Evolutionary conservation across 2,329 filamentous ascomycete species (phyloP).

Genomic region (Fusarium veterinarium): DNA sequence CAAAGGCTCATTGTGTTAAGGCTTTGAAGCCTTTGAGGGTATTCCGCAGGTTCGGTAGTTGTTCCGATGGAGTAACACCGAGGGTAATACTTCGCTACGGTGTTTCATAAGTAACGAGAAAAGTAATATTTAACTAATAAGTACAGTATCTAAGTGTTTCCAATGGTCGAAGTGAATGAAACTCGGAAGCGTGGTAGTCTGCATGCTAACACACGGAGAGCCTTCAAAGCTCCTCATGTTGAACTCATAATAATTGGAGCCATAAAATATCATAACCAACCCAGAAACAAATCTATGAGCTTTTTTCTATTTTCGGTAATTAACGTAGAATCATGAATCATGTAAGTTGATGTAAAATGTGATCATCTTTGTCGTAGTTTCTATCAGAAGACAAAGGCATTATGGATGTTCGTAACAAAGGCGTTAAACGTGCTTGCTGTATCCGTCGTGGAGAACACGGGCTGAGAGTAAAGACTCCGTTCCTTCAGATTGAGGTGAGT

Average conservation of each 20-base stretch:
- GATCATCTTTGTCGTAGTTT: slow-evolving; percentile 14
- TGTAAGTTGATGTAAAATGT: slow-evolving; percentile 3
- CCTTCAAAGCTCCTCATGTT: background rate
- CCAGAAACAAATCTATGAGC: slow-evolving; percentile 6
- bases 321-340: slow-evolving; percentile 15
- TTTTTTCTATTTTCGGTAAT: slow-evolving; percentile 24
- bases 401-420: slow-evolving; percentile 7
- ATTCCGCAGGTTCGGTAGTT: background rate
- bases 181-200: background rate
- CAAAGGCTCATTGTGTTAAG: background rate
- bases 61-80: no score
- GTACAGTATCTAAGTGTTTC: background rate
- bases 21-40: background rate
- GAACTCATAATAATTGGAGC: background rate
- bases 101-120: background rate
- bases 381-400: slow-evolving; percentile 11
- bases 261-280: background rate
- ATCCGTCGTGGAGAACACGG: slow-evolving; percentile 27
- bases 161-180: background rate
- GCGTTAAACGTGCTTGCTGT: slow-evolving; percentile 12
- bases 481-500: slow-evolving; percentile 3
- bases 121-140: background rate
- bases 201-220: background rate
- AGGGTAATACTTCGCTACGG: background rate
- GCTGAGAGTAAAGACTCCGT: slow-evolving; percentile 19